Evolutionary conservation across 2,329 filamentous ascomycete genomes (phyloP).

Genomic region (Exutisphaerella laricina): DNA sequence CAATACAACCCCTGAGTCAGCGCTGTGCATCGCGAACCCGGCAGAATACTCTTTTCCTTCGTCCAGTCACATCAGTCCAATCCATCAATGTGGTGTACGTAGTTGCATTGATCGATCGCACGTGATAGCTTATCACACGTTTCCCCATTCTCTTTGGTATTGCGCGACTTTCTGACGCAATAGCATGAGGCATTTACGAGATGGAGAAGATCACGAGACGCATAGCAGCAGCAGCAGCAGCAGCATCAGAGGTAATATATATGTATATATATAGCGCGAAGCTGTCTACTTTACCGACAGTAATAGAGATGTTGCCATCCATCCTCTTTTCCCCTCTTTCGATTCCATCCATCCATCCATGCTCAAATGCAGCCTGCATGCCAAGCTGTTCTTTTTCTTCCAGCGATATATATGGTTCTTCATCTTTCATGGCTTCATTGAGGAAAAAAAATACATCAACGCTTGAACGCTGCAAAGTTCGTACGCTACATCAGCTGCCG

Average conservation of each 20-base stretch:
- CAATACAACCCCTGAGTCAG: too few relatives aligned
- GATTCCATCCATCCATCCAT: too few relatives aligned
- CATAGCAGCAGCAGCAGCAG: neutral
- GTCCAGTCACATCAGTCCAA: too few relatives aligned
- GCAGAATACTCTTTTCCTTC: too few relatives aligned
- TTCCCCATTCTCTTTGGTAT: too few relatives aligned
- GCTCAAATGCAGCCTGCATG: neutral
- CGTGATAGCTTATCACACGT: too few relatives aligned
- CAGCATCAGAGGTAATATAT: conserved; percentile 2
- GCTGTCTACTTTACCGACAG: neutral
- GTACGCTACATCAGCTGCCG: conserved; percentile 7
- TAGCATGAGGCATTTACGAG: conserved; percentile 7
- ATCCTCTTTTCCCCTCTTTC: neutral
- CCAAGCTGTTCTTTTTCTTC: neutral
- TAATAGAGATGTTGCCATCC: conserved; percentile 9
- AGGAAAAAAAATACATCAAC: conserved; percentile 2
- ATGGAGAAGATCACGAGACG: neutral
- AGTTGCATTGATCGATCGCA: too few relatives aligned
- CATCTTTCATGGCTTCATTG: conserved; percentile 1
- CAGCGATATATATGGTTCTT: conserved; percentile 3
- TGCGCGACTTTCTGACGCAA: too few relatives aligned
- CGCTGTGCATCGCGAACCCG: too few relatives aligned
- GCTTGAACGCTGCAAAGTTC: neutral
- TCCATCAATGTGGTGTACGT: too few relatives aligned
- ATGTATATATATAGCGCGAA: conserved; percentile 1